Evolutionary conservation across 2,329 filamentous ascomycete species (phyloP).

Genomic region (Phaeosphaeria sp.): DNA sequence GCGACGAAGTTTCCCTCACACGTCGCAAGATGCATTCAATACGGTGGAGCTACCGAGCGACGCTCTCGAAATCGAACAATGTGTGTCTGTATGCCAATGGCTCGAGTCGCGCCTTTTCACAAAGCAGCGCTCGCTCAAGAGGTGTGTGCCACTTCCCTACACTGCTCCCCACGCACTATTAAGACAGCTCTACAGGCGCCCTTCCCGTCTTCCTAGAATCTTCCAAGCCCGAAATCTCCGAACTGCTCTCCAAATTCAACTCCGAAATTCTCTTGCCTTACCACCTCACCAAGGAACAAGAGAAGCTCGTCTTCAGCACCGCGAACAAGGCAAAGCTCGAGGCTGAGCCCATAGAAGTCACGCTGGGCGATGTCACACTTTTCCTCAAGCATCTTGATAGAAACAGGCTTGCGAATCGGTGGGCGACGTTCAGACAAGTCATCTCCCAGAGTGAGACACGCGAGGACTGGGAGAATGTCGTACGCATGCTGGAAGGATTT

Average conservation of each 20-base stretch:
- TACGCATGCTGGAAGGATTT: constrained; percentile 40
- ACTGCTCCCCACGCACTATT: constrained; percentile 1
- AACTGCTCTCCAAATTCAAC: constrained; percentile 50
- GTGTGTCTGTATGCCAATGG: constrained; percentile 22
- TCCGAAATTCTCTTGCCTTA: constrained; percentile 53
- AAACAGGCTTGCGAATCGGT: constrained; percentile 23
- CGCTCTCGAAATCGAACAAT: constrained; percentile 20
- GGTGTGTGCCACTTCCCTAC: constrained; percentile 19
- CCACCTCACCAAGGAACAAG: constrained; percentile 51
- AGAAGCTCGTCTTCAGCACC: constrained; percentile 51
- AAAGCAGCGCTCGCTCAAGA: constrained; percentile 26
- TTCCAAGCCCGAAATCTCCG: constrained; percentile 50
- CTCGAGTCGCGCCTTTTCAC: constrained; percentile 40
- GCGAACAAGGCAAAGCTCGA: constrained; percentile 51
- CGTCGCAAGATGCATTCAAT: constrained; percentile 39
- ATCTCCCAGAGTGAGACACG: constrained; percentile 25
- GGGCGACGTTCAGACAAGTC: constrained; percentile 17
- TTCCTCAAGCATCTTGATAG: constrained; percentile 41
- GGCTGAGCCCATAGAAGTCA: constrained; percentile 51
- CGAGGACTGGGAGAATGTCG: constrained; percentile 45
- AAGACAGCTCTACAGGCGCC: constrained; percentile 29
- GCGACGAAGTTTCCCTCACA: background rate
- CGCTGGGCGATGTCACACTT: constrained; percentile 48
- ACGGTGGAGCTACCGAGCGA: constrained; percentile 37
- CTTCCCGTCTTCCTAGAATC: constrained; percentile 52